phyloP scores from a whole-genome alignment of 2,329 filamentous ascomycete species.

The Scorias spongiosa region DNA sequence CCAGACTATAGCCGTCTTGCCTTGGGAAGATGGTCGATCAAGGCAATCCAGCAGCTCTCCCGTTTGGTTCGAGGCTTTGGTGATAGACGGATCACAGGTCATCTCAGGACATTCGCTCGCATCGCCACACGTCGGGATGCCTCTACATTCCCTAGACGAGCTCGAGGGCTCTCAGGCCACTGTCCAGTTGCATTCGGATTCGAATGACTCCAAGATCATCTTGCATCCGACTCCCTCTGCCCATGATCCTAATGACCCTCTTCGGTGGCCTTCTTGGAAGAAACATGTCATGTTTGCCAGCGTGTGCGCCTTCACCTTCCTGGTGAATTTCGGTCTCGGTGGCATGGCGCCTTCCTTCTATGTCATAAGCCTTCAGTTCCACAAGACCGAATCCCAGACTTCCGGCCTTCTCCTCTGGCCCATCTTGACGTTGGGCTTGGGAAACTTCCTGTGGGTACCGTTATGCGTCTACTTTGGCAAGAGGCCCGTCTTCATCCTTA shows the following conservation, averaged over 20 bases:
- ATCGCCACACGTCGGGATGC: conserved; percentile 10
- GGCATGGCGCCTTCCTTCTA: conserved; percentile 30
- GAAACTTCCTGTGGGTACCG: conserved; percentile 39
- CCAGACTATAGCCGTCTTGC: not conserved
- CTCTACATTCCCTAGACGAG: conserved; percentile 19
- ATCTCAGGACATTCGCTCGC: not conserved
- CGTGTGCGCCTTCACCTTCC: conserved; percentile 32
- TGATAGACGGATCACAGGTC: conserved; percentile 6
- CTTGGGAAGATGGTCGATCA: not conserved
- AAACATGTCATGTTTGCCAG: conserved; percentile 31
- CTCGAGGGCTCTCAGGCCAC: conserved; percentile 25
- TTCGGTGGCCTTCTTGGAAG: conserved; percentile 33
- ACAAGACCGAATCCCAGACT: conserved; percentile 30
- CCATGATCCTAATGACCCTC: conserved; percentile 33
- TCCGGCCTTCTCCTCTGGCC: conserved; percentile 25
- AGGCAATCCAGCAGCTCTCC: not conserved
- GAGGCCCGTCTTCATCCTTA: conserved; percentile 31
- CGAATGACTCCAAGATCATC: conserved; percentile 19
- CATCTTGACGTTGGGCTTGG: conserved; percentile 34
- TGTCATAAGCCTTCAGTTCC: conserved; percentile 30
- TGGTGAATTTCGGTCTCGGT: conserved; percentile 32
- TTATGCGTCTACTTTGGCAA: conserved; percentile 33
- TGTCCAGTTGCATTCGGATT: conserved; percentile 19
- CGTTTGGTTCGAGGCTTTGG: conserved; percentile 9
- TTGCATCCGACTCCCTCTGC: conserved; percentile 33